Percentiles rank a stretch among this genome's conserved stretches.
These are phyloP conservation scores for Trichothecium roseum DNA, from an alignment of 2,329 filamentous ascomycete species.

Conservation along the genomic window DNA sequence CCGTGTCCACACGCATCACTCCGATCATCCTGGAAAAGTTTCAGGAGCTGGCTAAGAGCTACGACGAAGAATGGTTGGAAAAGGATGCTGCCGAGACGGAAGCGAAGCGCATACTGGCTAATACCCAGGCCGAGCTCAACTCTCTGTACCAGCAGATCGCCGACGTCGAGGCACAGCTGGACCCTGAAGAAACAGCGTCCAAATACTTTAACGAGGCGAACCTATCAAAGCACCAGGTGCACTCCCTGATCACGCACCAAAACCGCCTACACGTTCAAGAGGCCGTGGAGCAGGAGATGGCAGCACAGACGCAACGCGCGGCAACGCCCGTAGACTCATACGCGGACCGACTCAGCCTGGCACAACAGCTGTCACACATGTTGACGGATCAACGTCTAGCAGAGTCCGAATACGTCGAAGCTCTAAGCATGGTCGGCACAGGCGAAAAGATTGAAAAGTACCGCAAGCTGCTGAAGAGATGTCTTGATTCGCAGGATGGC, in stretches of 20 bases:
- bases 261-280: constrained; percentile 42
- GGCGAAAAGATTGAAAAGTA: constrained; percentile 68
- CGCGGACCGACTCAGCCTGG: constrained; percentile 47
- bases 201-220: constrained; percentile 42
- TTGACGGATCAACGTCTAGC: constrained; percentile 50
- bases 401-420: constrained; percentile 58
- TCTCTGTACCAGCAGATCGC: constrained; percentile 48
- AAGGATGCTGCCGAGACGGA: constrained; percentile 62
- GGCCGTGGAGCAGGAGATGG: constrained; percentile 36
- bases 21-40: constrained; percentile 63
- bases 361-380: constrained; percentile 44
- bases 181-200: constrained; percentile 41
- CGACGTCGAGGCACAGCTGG: constrained; percentile 44
- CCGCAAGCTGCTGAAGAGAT: constrained; percentile 56
- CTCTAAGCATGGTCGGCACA: constrained; percentile 57
- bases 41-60: constrained; percentile 56
- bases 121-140: constrained; percentile 58
- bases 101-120: constrained; percentile 53
- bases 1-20: constrained; percentile 58
- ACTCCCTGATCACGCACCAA: constrained; percentile 39
- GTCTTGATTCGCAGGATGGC: constrained; percentile 55
- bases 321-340: constrained; percentile 30
- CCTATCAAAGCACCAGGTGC: constrained; percentile 34
- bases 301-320: constrained; percentile 14
- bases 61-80: constrained; percentile 66